phyloP scores from a whole-genome alignment of 192 early-diverging fungal species.

The Gaertneriomyces sp. region DNA sequence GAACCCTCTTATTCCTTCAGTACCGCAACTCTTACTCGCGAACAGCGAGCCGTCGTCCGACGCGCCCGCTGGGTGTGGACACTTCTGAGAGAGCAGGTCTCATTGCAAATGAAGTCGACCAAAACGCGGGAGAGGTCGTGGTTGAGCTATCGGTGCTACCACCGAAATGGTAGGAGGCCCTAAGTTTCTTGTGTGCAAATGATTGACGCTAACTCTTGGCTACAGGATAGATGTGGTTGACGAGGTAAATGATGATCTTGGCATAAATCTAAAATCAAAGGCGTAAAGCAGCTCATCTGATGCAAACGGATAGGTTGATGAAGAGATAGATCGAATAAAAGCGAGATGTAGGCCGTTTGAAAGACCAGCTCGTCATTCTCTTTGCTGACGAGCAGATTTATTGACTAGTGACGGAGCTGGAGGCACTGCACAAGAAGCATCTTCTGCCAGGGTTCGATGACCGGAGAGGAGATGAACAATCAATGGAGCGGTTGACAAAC shows the following conservation, averaged over 20 bases:
- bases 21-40: slow-evolving; percentile 86
- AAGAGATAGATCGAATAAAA: slow-evolving; percentile 61
- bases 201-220: neutral
- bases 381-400: slow-evolving; percentile 14
- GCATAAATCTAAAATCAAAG: too few relatives aligned
- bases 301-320: slow-evolving; percentile 38
- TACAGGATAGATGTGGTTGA: slow-evolving; percentile 86
- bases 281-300: too few relatives aligned
- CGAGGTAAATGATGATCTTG: slow-evolving; percentile 58
- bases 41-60: slow-evolving; percentile 42
- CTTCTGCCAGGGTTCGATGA: slow-evolving; percentile 94
- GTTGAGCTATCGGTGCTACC: slow-evolving; percentile 88
- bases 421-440: slow-evolving; percentile 81
- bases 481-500: slow-evolving; percentile 77
- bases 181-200: neutral
- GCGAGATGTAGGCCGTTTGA: slow-evolving; percentile 41
- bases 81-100: slow-evolving; percentile 50
- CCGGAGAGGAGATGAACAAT: slow-evolving; percentile 55
- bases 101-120: slow-evolving; percentile 53
- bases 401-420: slow-evolving; percentile 60
- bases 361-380: slow-evolving; percentile 7
- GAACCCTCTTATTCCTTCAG: slow-evolving; percentile 89
- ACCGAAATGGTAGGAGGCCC: slow-evolving; percentile 72
- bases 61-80: slow-evolving; percentile 32
- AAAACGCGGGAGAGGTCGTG: slow-evolving; percentile 68